These are phyloP conservation scores for Medakamo hakoo DNA, from an alignment of 139 green algal species.

Conservation along the genomic window DNA sequence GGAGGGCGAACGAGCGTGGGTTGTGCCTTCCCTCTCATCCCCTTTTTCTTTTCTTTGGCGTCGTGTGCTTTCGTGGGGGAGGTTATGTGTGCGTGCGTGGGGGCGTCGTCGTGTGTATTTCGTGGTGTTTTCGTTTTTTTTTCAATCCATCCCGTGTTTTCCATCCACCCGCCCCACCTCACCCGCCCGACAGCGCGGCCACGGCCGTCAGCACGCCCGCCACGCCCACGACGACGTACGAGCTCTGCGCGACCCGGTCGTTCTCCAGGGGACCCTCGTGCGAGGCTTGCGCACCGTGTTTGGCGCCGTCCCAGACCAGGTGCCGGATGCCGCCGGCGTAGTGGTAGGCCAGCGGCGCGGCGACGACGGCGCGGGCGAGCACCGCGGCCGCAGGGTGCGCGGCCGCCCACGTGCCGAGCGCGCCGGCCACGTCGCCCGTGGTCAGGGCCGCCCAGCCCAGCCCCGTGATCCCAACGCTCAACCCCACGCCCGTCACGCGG, in stretches of 20 bases:
- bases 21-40: neutral
- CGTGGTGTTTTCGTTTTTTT: neutral
- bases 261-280: conserved; percentile 51
- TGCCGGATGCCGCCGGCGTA: conserved; percentile 67
- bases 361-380: conserved; percentile 49
- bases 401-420: conserved; percentile 35
- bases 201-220: neutral
- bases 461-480: conserved; percentile 25
- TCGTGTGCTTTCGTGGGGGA: neutral
- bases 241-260: neutral
- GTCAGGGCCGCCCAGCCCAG: conserved; percentile 48
- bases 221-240: neutral
- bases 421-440: conserved; percentile 37
- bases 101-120: neutral
- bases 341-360: conserved; percentile 83
- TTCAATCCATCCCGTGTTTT: no score
- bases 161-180: neutral
- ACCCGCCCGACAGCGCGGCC: neutral
- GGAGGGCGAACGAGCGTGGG: neutral
- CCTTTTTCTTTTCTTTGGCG: neutral
- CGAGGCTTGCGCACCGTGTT: conserved; percentile 55
- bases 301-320: conserved; percentile 65
- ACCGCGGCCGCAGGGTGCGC: conserved; percentile 41
- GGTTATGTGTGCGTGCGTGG: neutral
- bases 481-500: conserved; percentile 54